Evolutionary conservation across 108 stramenopile species (phyloP).

Genomic region (Ochromonas danica): DNA sequence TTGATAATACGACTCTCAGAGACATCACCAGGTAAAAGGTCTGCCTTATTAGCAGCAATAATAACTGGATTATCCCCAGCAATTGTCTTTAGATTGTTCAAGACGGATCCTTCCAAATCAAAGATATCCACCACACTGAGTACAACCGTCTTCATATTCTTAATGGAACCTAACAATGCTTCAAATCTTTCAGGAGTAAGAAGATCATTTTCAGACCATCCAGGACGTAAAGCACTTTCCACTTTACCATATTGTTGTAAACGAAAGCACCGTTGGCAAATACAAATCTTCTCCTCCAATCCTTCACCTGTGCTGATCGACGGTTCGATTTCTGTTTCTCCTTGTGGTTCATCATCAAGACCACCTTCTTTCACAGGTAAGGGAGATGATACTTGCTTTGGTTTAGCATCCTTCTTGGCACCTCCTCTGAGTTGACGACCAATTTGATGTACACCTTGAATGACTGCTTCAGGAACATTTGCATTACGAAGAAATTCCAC

Average conservation of each 20-base stretch:
- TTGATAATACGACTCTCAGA: slow-evolving; percentile 39
- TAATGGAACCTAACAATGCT: slow-evolving; percentile 42
- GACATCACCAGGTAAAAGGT: slow-evolving; percentile 53
- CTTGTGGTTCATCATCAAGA: neutral
- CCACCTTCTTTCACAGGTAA: slow-evolving; percentile 2
- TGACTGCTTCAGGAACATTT: neutral
- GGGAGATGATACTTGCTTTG: neutral
- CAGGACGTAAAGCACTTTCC: slow-evolving; percentile 48
- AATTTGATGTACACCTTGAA: neutral
- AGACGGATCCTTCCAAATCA: slow-evolving; percentile 55
- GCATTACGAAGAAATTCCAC: slow-evolving; percentile 18
- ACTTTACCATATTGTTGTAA: slow-evolving; percentile 52
- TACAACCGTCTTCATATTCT: slow-evolving; percentile 37
- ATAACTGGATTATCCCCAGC: slow-evolving; percentile 53
- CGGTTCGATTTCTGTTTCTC: slow-evolving; percentile 2
- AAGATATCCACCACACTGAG: slow-evolving; percentile 56
- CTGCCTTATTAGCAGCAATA: slow-evolving; percentile 53
- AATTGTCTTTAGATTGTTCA: slow-evolving; percentile 45
- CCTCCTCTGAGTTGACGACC: neutral
- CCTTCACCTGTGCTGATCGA: too few species aligned
- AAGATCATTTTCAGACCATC: slow-evolving; percentile 46
- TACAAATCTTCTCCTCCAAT: slow-evolving; percentile 40
- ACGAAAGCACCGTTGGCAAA: slow-evolving; percentile 59
- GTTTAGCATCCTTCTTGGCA: neutral
- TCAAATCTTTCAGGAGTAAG: slow-evolving; percentile 40